Base-by-base conservation (phyloP, 2,329 filamentous ascomycete species). In the Fulvia fulva region DNA sequence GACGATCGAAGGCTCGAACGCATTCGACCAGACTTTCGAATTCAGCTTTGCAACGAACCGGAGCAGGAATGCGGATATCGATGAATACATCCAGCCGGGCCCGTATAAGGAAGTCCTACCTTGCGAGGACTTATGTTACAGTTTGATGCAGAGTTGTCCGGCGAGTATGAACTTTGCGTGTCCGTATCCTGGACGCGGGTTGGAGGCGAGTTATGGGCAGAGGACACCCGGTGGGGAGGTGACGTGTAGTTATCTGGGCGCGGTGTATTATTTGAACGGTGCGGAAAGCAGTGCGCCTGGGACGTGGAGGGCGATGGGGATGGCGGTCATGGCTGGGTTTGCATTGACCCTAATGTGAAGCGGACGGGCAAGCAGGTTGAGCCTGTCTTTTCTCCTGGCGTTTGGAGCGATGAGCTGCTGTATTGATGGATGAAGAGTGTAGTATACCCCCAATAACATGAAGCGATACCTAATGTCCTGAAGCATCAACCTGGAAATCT, bases 81-180 rank as follows among this genome's bases (percentile, higher is more conserved):
- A 97, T 68, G 67, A 78, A 1, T 65, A 76, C 0, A 85, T 97
- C 58, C 75, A 81, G 61, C 92, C 94, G 0, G 94, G 94, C 0
- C 94, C 94, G 0, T 97, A 99, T 76, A 95, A 92, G 71, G 94
- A 99, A 76, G 79, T 97, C 21, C 77, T 96, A 8, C 94, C 94
- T 0, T 97, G 93, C 69, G 84, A 89, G 60, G 88, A 96, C 63
- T 76, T 97, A 52, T 99, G 94, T 76, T 94, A 91, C 71, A 84
- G 87, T 55, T 80, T 99, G 1, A 89, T 96, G 11, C 86, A 88
- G 74, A 90, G 84, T 70, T 99, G 94, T 74, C 93, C 94, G 0
- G 82, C 91, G 0, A 75, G 80, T 0, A 77, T 99, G 66, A 79
- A 81, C 0, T 97, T 99, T 67, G 76, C 72, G 1, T 99, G 94